Base-by-base conservation (phyloP, 1,284 basidiomycete species). In the Ganoderma boninense region DNA sequence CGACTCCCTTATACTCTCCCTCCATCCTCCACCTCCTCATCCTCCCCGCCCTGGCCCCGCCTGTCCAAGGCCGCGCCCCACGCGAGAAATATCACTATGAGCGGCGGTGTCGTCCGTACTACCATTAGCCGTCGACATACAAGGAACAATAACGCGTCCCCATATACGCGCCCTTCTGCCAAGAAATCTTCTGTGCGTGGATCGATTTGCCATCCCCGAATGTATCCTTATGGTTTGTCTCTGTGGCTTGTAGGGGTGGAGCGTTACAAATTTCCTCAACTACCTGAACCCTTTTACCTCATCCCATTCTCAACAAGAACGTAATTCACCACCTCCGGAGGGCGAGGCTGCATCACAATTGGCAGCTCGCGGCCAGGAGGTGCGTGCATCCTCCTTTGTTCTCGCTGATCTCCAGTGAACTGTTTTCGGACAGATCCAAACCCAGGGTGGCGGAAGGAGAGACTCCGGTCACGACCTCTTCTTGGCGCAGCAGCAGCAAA, bases 101-200 rank as follows among this genome's bases (percentile, higher is more conserved):
- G 71, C 68, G 67, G 71, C 40, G 75, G 69, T 49, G 74, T 61
- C 59, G 66, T 69, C 43, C 70, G 67, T n/a, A 67, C 71, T 11
- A 62, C 64, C 60, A 70, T 38, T 62, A 69, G 61, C 52, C 75
- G 77, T 38, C 74, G 76, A 29, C 64, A 71, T 23, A 66, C 67
- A 52, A 75, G 77, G 62, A 73, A 69, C 69, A 69, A 74, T 62
- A 73, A 73, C 62, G 72, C 77, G 60, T 76, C 74, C 46, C 77
- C 76, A 5, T 78, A 77, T 57, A 65, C 73, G 54, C 76, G 76
- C 35, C 74, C 73, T 38, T 44, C 68, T 10, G 66, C 64, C 42
- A 75, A 74, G 74, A 77, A 76, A 73, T 71, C 76, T 43, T 67
- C 70, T 7, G 73, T 74, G 61, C 60, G 70, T 67, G 49, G 60